Evolutionary conservation across 2,329 filamentous ascomycete species (phyloP), one percentile per base, ranked within the genome.

Genomic region (Apiospora saccharicola): DNA sequence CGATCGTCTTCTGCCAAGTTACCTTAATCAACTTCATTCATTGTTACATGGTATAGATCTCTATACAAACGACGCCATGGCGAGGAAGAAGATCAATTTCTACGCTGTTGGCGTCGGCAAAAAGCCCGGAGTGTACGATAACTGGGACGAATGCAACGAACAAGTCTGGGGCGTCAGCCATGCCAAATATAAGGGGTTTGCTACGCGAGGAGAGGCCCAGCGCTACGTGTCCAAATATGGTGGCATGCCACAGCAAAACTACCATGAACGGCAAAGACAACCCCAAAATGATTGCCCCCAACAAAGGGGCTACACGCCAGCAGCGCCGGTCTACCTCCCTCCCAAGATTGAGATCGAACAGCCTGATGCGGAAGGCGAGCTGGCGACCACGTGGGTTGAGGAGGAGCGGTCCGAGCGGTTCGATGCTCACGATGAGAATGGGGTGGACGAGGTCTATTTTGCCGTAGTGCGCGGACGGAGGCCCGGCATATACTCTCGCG

Each of bases 51-150:
- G 49, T 51, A 26, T n/a, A 26, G 13, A 26, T 13, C 10, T 4
- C 14, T 53, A 8, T 16, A 57, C 51, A 57, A 26, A 57, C 14
- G 16, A 30, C 5, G 19, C 26, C 26, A 57, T 57, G 51, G 51
- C 26, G 26, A 30, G 4, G 26, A 30, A 30, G 26, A 30, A 3
- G 22, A 4, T n/a, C n/a, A 22, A 19, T 14, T 57, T 10, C 34
- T 70, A 70, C 8, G 68, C 71, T 7, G 46, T 72, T 24, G 67
- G 30, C 8, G 14, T 37, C n/a, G 67, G 67, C 67, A 51, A 43
- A 22, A 13, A 57, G 34, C 67, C 71, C 4, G 71, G 71, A n/a
- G 61, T 72, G 24, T 72, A 72, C 67, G 53, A 26, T 4, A 43
- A 49, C 6, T 67, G 71, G 67, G 4, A 8, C 57, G 26, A 34